Base-by-base conservation (phyloP, 2,329 filamentous ascomycete species). In the Metarhizium anisopliae region DNA sequence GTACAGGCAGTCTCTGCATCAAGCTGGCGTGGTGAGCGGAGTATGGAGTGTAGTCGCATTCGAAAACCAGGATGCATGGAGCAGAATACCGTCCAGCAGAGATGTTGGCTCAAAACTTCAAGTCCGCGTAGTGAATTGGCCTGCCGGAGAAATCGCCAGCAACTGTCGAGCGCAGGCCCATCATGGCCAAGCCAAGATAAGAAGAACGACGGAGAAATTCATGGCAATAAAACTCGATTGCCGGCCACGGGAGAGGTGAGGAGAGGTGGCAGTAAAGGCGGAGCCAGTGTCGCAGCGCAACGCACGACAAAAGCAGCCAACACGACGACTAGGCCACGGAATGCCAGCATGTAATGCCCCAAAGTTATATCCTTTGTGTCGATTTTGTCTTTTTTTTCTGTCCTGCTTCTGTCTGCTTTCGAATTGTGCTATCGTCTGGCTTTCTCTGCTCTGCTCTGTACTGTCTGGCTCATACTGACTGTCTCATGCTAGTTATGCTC, bases 361-460 rank as follows among this genome's bases (percentile, higher is more conserved):
- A 51, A 20, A 20, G n/a, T 51, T 50, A 70, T 50, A 70, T 67
- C 64, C 74, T 70, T 70, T 70, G 71, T 71, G 73, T 73, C 73
- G 73, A 71, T 71, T 70, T 69, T 68, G 71, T 58, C 50, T 64
- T 59, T 67, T 73, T 52, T 58, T 66, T 59, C 68, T 72, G 29
- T 54, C 55, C 47, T 51, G 54, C 53, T 52, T 58, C 47, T 58
- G 50, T 59, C 53, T 58, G 55, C 52, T 59, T 50, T 56, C 74
- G 70, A 75, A 71, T 76, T 85, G 82, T 86, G 85, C 86, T 88
- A 89, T 84, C 84, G 81, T 84, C 82, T 83, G 82, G 66, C 66
- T 71, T 61, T 70, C 25, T 64, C 58, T 59, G 59, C 43, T 67
- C 66, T 67, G 61, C 64, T 67, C 65, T 67, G 60, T 68, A 72